These are phyloP conservation scores for Penicillium decumbens DNA, from an alignment of 2,329 filamentous ascomycete genomes.

Conservation along the genomic window DNA sequence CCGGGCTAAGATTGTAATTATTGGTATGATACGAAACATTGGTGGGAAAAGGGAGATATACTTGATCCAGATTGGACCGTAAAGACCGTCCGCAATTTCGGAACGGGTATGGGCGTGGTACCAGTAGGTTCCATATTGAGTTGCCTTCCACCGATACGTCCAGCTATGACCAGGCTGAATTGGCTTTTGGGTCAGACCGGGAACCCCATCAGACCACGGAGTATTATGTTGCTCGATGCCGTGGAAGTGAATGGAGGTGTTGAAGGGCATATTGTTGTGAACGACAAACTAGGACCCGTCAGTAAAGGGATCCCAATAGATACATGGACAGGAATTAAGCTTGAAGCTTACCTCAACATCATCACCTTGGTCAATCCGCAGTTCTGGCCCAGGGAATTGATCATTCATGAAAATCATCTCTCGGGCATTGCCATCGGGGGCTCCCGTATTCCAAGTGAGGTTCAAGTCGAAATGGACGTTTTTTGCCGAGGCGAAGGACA, in stretches of 20 bases:
- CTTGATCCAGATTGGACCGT: constrained; percentile 45
- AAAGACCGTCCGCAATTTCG: constrained; percentile 57
- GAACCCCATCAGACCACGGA: constrained; percentile 57
- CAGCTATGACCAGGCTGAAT: constrained; percentile 50
- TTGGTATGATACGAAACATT: neutral
- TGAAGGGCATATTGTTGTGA: constrained; percentile 29
- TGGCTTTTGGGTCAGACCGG: constrained; percentile 52
- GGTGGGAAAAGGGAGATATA: constrained; percentile 1
- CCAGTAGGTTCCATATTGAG: constrained; percentile 18
- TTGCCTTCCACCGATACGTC: constrained; percentile 45
- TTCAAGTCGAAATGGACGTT: constrained; percentile 26
- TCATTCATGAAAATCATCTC: constrained; percentile 34
- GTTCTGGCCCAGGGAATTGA: constrained; percentile 30
- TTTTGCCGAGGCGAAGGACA: constrained; percentile 15
- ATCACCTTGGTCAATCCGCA: constrained; percentile 28
- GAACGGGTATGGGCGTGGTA: constrained; percentile 52
- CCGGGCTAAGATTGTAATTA: constrained; percentile 42
- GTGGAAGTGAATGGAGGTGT: constrained; percentile 33
- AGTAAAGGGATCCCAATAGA: neutral
- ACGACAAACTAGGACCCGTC: constrained; percentile 23
- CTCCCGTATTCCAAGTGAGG: constrained; percentile 33
- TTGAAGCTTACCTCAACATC: constrained; percentile 23
- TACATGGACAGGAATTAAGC: neutral
- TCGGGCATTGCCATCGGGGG: constrained; percentile 31
- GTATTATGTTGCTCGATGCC: constrained; percentile 48